Evolutionary conservation across 768 basidiomycete species (phyloP), one percentile per base, ranked within the genome.

Genomic region (Suillus weaverae): DNA sequence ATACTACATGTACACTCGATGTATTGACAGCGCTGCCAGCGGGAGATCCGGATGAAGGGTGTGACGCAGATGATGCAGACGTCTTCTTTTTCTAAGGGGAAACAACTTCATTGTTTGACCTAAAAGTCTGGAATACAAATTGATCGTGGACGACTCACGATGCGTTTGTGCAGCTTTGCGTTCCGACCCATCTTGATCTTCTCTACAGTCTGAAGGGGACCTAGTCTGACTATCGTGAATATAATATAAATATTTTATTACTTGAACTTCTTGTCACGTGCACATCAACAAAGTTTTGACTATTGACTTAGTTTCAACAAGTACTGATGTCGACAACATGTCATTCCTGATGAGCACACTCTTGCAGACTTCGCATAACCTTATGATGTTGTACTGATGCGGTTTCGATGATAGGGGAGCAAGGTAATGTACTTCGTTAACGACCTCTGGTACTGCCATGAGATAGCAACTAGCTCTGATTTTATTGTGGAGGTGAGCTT

Each of bases 81-180:
- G 57, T 16, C 0, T 62, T 67, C 67, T 75, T 75, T 74, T 76
- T 75, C 75, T 75, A 63, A 20, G n/a, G 30, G 61, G 51, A 46
- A 43, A 44, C 20, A 35, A 20, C 32, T 36, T 16, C 46, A 5
- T 48, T 44, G 20, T 32, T 10, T 6, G 32, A 16, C 26, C 32
- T 54, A 38, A 41, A 50, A 38, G 18, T 8, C 0, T 8, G 1
- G 64, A 51, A 35, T 43, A 20, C 13, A 20, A 26, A 30, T 9
- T 7, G 60, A 33, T 26, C 1, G 5, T 20, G 36, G 8, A n/a
- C 44, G 2, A 72, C 76, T 67, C 56, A 77, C 78, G 18, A 73
- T 66, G 30, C 78, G 74, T 57, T 79, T 79, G 60, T 70, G 72
- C 50, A 73, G 20, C 70, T 79, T 79, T 36, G 79, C 78, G 61